Percentiles rank a stretch among this genome's conserved stretches.
phyloP scores from a whole-genome alignment of 176 grass and related monocot genomes.

The Hsuehochloa calcarea region DNA sequence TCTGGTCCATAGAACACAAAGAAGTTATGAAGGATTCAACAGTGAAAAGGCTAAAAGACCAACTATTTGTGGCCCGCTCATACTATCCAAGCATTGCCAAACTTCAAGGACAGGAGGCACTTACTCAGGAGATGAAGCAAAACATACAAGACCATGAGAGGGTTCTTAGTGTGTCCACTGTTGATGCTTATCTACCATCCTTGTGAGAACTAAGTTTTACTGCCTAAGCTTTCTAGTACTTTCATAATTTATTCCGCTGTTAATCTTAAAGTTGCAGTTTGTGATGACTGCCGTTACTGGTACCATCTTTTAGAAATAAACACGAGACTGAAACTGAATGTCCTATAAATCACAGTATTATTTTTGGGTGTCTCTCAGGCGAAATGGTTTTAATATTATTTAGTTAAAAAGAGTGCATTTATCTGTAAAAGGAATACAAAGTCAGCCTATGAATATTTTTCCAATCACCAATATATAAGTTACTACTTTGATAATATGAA shows the following conservation, averaged over 20 bases:
- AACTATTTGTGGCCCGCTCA: conserved; percentile 72
- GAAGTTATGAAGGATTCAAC: conserved; percentile 62
- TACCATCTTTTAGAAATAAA: background rate
- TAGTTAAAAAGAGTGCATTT: too few species aligned
- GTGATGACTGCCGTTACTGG: background rate
- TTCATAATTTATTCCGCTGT: conserved; percentile 6
- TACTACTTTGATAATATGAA: too few species aligned
- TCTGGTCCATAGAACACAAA: conserved; percentile 86
- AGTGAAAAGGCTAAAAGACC: conserved; percentile 70
- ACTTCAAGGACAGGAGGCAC: conserved; percentile 56
- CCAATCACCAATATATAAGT: too few species aligned
- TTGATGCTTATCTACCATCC: conserved; percentile 80
- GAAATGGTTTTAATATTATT: too few species aligned
- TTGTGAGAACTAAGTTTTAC: conserved; percentile 51
- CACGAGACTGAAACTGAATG: background rate
- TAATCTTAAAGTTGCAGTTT: conserved; percentile 15
- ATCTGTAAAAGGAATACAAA: too few species aligned
- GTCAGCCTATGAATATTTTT: too few species aligned
- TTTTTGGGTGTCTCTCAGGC: background rate
- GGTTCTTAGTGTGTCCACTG: conserved; percentile 66
- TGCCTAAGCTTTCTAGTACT: background rate
- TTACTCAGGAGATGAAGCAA: conserved; percentile 60
- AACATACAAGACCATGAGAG: conserved; percentile 80
- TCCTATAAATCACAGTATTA: background rate
- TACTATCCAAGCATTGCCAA: conserved; percentile 77